phyloP scores from a whole-genome alignment of 306 rosid genomes.

The Prunus dulcis region DNA sequence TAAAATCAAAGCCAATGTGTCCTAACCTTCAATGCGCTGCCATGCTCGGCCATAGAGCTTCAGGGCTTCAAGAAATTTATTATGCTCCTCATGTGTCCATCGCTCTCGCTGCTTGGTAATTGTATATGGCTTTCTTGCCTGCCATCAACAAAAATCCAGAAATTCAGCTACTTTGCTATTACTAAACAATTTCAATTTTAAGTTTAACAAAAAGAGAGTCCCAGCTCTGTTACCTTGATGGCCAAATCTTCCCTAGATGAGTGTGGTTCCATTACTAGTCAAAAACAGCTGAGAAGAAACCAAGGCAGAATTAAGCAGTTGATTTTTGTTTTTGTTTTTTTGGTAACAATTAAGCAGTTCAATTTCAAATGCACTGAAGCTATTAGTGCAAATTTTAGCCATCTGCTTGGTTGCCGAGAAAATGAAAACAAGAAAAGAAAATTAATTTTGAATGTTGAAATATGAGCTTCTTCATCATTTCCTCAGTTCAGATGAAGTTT shows the following conservation, averaged over 20 bases:
- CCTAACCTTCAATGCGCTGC: conserved; percentile 94
- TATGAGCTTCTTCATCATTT: neutral
- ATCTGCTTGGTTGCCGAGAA: conserved; percentile 58
- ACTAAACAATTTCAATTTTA: conserved; percentile 1
- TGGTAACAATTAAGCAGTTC: conserved; percentile 36
- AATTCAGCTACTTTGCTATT: conserved; percentile 22
- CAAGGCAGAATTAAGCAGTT: conserved; percentile 60
- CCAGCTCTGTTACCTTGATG: conserved; percentile 53
- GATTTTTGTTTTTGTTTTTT: conserved; percentile 44
- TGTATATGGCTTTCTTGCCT: conserved; percentile 91
- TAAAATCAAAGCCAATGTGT: neutral
- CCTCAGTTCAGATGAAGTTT: too few relatives aligned
- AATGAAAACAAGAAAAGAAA: conserved; percentile 14
- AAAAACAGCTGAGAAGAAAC: conserved; percentile 41
- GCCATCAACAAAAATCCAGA: conserved; percentile 26
- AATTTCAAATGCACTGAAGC: conserved; percentile 21
- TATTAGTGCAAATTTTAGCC: conserved; percentile 16
- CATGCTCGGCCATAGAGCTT: conserved; percentile 96
- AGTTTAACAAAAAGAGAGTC: conserved; percentile 5
- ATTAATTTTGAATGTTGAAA: neutral
- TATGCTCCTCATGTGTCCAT: conserved; percentile 98
- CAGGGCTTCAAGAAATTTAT: conserved; percentile 82
- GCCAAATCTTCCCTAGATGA: conserved; percentile 76
- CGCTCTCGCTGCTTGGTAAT: conserved; percentile 94
- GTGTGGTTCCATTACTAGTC: conserved; percentile 60